Base-by-base conservation (phyloP, 495 filamentous ascomycete genomes). In the Hypoxylon perforatum region DNA sequence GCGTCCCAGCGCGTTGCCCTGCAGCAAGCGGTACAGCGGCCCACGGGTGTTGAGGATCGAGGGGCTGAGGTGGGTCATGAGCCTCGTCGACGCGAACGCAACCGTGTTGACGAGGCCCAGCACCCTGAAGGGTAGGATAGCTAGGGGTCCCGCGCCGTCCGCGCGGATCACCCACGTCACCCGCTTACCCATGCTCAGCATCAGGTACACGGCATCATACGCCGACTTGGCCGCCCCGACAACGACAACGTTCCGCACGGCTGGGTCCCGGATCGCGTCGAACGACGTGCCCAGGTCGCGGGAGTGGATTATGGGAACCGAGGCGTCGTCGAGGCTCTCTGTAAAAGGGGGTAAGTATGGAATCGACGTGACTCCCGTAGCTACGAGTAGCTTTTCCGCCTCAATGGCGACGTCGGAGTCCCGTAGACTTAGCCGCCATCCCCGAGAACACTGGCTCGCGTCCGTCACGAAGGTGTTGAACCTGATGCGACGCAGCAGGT, bases 141-240 rank as follows among this genome's bases (percentile, higher is more conserved):
- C 49, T 4, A 72, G 70, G 23, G 89, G 89, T 0, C 91, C 92
- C 59, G 87, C 85, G 1, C 92, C 92, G 1, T 86, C 88, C 47
- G 85, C 79, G 33, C 92, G 84, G 57, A 95, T 92, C 57, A 93
- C 76, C 90, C 86, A 90, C 57, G 88, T 84, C 10, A 94, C 88
- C 33, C 82, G 70, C 61, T 87, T 83, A 6, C 88, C 90, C 0
- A 81, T 75, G 0, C 82, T 81, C 0, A 87, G 86, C 57, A 85
- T 85, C 3, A 83, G 79, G 65, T 91, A 91, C 1, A 86, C 90
- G 12, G 86, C 85, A 75, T 94, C 91, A 80, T 85, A 92, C 3
- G 86, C 89, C 10, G 89, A 91, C 74, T 94, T 95, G 9, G 84
- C 85, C 6, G 84, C 87, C 10, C 91, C 90, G 19, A 91, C 79